Evolutionary conservation across 2,329 filamentous ascomycete genomes (phyloP).

Genomic region (Fusarium lateritium): DNA sequence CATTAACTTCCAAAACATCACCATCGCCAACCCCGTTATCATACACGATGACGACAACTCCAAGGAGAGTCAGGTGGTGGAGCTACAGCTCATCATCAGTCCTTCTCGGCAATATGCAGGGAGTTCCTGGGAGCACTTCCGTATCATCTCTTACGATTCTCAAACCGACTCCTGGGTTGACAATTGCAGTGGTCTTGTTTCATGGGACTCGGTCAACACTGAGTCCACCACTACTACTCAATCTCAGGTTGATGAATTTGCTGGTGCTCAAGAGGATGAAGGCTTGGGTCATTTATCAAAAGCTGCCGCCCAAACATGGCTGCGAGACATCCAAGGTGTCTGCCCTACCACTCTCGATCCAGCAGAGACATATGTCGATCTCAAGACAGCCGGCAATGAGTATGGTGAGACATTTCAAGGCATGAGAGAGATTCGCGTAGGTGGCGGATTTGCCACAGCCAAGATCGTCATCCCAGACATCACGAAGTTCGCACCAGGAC

Average conservation of each 20-base stretch:
- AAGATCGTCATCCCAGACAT: slow-evolving; percentile 18
- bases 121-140: slow-evolving; percentile 23
- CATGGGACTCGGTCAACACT: background rate
- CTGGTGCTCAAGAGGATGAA: background rate
- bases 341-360: background rate
- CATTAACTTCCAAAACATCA: slow-evolving; percentile 18
- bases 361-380: background rate
- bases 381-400: slow-evolving; percentile 2
- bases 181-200: slow-evolving; percentile 16
- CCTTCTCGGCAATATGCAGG: slow-evolving; percentile 11
- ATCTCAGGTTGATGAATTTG: background rate
- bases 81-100: slow-evolving; percentile 22
- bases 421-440: slow-evolving; percentile 10
- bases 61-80: slow-evolving; percentile 13
- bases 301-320: slow-evolving; percentile 7
- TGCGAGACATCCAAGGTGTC: background rate
- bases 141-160: slow-evolving; percentile 6
- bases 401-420: slow-evolving; percentile 15
- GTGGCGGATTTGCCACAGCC: slow-evolving; percentile 9
- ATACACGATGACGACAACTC: slow-evolving; percentile 13
- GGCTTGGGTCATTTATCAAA: slow-evolving; percentile 16
- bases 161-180: slow-evolving; percentile 10
- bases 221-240: background rate
- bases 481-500: slow-evolving; percentile 1
- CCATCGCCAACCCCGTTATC: slow-evolving; percentile 12